Conservation (phyloP, 371 early-diverging fungal species). For the Mortierella sp. region DNA sequence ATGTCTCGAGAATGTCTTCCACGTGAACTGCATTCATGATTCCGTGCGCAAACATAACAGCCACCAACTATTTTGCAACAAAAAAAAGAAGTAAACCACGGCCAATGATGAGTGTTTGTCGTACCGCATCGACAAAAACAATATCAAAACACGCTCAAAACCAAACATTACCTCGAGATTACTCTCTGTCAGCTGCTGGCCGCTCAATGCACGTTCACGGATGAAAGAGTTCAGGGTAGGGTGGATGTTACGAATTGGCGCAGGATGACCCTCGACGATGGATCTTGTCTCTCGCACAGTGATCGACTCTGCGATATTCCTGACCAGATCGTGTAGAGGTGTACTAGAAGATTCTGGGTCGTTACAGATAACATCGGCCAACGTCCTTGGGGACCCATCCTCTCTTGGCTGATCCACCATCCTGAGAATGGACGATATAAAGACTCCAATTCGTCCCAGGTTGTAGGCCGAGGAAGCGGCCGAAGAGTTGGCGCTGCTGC, state of each 20-base stretch:
- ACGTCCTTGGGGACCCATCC: slow-evolving; percentile 51
- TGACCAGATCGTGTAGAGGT: slow-evolving; percentile 43
- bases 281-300: slow-evolving; percentile 54
- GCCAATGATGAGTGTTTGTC: background rate
- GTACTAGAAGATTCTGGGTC: slow-evolving; percentile 38
- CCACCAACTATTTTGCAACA: slow-evolving; percentile 34
- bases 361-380: slow-evolving; percentile 58
- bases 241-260: slow-evolving; percentile 53
- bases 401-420: slow-evolving; percentile 59
- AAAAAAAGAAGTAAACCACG: background rate
- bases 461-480: slow-evolving; percentile 46
- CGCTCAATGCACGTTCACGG: slow-evolving; percentile 44
- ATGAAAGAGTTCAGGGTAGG: slow-evolving; percentile 48
- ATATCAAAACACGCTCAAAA: background rate
- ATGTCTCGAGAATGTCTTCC: slow-evolving; percentile 43
- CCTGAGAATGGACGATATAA: slow-evolving; percentile 52
- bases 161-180: slow-evolving; percentile 43
- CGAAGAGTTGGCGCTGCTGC: slow-evolving; percentile 18
- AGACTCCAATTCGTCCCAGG: slow-evolving; percentile 55
- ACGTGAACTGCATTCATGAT: slow-evolving; percentile 56
- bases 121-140: background rate
- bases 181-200: slow-evolving; percentile 49
- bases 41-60: slow-evolving; percentile 47
- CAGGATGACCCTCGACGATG: slow-evolving; percentile 51
- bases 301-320: slow-evolving; percentile 44